Base-by-base conservation (phyloP, 192 early-diverging fungal genomes). In the Jimgerdemannia lactiflua region DNA sequence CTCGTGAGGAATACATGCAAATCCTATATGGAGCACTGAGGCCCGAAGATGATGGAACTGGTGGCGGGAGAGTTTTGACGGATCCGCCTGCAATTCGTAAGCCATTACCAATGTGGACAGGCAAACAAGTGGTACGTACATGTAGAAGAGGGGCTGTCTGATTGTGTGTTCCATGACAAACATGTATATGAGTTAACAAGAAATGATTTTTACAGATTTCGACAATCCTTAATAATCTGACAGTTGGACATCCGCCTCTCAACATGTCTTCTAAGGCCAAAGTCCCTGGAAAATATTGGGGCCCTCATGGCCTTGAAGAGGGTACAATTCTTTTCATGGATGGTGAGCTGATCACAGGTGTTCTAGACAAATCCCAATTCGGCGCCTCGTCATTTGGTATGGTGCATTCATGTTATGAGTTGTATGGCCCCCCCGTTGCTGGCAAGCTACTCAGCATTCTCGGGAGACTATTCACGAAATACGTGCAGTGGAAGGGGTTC, bases 291-390 rank as follows among this genome's bases (percentile, higher is more conserved):
- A 92, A 92, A 83, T 89, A 89, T 78, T 99, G 96, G 97, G 95
- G 94, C 54, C 82, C 81, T 18, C 86, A 86, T 71, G 94, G 87
- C 18, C 82, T 84, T 17, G 94, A 95, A 64, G 98, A 99, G 80
- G 92, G 92, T 49, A 84, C 87, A 70, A 97, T 99, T 3, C 81
- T 94, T 43, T 79, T 99, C 65, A 88, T 95, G 73, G 92, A 96
- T 65, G 95, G 97, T 71, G 90, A 98, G 74, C 88, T 98, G 66
- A 75, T 98, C 42, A 93, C 92, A 4, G 98, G 98, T 74, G 91
- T 99, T 10, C 86, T 99, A 39, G 97, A 99, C 88, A 99, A 99
- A 86, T 91, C 94, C 29, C 97, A 99, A 82, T 96, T 99, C 76
- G 98, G 98, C 81, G 95, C 96, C 3, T 89, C 93, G 74, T 85